These are phyloP conservation scores for Berberis vulgaris DNA, from an alignment of 164 flowering plant species.

Conservation along the genomic window DNA sequence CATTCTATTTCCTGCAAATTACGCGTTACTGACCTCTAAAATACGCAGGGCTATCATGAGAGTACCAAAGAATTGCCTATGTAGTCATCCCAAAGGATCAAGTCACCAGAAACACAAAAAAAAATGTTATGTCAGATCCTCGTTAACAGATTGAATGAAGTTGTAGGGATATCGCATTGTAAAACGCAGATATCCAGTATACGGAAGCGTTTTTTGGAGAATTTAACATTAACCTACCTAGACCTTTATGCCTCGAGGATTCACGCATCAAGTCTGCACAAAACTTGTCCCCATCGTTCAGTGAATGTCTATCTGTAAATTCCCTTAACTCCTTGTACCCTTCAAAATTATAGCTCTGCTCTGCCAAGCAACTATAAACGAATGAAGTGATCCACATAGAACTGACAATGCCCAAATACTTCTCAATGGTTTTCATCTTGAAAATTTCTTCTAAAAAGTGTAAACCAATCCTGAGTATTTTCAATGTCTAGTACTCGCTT, in stretches of 20 bases:
- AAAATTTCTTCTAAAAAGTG: too few species aligned
- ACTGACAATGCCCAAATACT: too few species aligned
- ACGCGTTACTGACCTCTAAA: conserved; percentile 53
- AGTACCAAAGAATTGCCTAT: background rate
- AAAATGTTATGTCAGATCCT: background rate
- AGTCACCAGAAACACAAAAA: conserved; percentile 6
- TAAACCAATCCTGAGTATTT: too few species aligned
- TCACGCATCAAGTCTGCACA: conserved; percentile 71
- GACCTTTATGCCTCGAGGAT: conserved; percentile 59
- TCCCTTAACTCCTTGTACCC: conserved; percentile 69
- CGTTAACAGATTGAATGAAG: too few species aligned
- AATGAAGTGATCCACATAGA: conserved; percentile 1
- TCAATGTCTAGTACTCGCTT: too few species aligned
- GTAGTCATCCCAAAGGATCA: background rate
- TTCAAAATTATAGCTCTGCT: conserved; percentile 86
- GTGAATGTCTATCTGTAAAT: conserved; percentile 47
- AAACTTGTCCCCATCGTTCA: conserved; percentile 81
- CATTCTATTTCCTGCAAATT: background rate
- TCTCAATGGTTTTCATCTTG: too few species aligned
- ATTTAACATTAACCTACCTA: conserved; percentile 36
- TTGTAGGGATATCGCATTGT: too few species aligned
- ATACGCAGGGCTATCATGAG: conserved; percentile 60
- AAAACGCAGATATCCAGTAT: too few species aligned
- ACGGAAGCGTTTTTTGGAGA: too few species aligned
- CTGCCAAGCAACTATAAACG: conserved; percentile 18